phyloP scores from a whole-genome alignment of 2,329 filamentous ascomycete species.

The Cladobotryum mycophilum region DNA sequence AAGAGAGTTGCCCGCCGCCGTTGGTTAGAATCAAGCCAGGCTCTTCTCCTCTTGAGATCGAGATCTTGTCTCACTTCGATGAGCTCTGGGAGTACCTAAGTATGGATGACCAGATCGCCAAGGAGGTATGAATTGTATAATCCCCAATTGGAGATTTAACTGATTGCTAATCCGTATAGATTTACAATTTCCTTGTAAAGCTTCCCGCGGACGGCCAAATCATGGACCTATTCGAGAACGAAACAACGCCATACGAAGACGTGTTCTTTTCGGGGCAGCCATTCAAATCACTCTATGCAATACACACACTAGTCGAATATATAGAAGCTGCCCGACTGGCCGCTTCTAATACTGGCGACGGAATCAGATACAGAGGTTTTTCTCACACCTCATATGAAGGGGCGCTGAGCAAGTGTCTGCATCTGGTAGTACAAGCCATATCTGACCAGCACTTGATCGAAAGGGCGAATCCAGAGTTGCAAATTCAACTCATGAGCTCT shows the following conservation, averaged over 20 bases:
- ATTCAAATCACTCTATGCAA: conserved; percentile 67
- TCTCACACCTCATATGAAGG: conserved; percentile 7
- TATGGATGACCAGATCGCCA: conserved; percentile 62
- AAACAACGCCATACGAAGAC: conserved; percentile 46
- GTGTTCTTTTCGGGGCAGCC: conserved; percentile 64
- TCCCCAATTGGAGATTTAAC: background rate
- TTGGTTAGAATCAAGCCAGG: conserved; percentile 42
- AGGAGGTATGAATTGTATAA: conserved; percentile 45
- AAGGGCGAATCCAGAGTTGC: conserved; percentile 19
- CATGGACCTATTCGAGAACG: conserved; percentile 51
- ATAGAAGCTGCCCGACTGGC: conserved; percentile 39
- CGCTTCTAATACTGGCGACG: background rate
- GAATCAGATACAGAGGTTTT: background rate
- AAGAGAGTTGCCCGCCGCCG: conserved; percentile 40
- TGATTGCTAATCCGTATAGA: conserved; percentile 31
- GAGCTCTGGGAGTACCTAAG: conserved; percentile 77
- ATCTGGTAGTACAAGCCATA: conserved; percentile 54
- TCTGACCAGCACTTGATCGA: conserved; percentile 49
- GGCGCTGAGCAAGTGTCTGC: conserved; percentile 37
- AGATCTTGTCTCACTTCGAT: conserved; percentile 75
- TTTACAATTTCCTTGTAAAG: conserved; percentile 63
- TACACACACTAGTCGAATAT: conserved; percentile 60
- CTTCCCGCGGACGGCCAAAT: conserved; percentile 63
- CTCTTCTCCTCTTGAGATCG: conserved; percentile 62
- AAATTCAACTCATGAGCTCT: conserved; percentile 21